phyloP scores from a whole-genome alignment of 345 rosid species.

The Salix purpurea region DNA sequence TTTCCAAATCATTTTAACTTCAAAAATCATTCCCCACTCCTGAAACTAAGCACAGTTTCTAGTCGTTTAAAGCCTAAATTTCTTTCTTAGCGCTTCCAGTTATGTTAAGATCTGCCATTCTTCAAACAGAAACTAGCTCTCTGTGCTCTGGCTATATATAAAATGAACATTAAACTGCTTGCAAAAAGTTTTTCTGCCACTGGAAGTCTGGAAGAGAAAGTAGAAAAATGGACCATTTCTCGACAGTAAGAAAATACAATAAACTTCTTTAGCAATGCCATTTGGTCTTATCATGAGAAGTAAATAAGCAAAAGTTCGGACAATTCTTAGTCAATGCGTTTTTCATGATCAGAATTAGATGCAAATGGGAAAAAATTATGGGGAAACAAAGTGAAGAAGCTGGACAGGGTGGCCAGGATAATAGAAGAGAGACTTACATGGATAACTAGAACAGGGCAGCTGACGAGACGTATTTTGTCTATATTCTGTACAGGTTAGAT shows the following conservation, averaged over 20 bases:
- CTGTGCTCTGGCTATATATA: background rate
- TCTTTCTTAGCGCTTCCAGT: background rate
- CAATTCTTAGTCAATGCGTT: background rate
- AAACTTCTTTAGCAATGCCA: background rate
- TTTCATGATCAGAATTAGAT: background rate
- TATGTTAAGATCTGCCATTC: background rate
- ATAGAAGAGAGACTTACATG: slow-evolving; percentile 58
- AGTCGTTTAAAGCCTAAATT: background rate
- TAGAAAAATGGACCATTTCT: background rate
- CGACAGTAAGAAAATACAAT: background rate
- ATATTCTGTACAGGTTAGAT: slow-evolving; percentile 63
- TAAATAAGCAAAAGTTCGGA: background rate
- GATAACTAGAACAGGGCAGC: slow-evolving; percentile 83
- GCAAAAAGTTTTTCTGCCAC: background rate
- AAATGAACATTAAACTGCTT: background rate
- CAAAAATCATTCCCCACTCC: background rate
- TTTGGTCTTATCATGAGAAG: background rate
- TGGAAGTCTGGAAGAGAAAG: background rate
- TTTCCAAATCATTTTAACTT: background rate
- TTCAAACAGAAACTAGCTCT: background rate
- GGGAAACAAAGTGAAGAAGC: background rate
- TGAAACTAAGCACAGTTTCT: background rate
- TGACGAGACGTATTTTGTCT: slow-evolving; percentile 88
- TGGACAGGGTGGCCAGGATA: background rate
- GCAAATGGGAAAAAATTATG: background rate